Percentiles rank a stretch among this genome's conserved stretches.
Conservation (phyloP, 768 basidiomycete species). For the Suillus lakei region DNA sequence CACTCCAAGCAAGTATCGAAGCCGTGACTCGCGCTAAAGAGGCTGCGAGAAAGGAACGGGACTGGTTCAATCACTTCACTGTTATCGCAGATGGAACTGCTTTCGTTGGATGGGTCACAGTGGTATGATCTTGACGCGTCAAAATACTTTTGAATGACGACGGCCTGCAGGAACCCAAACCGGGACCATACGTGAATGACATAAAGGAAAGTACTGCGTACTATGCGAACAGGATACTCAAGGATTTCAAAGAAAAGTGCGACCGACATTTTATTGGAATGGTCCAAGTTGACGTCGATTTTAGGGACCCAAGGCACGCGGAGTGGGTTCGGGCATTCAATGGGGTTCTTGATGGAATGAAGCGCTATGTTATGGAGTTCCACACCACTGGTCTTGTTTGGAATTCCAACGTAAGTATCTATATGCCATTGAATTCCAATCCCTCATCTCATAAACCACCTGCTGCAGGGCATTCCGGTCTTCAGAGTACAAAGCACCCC, state of each 20-base stretch:
- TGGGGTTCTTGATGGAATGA: slow-evolving; percentile 74
- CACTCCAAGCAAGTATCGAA: slow-evolving; percentile 73
- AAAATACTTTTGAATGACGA: not conserved
- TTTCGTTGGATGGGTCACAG: slow-evolving; percentile 85
- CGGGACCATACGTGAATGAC: slow-evolving; percentile 78
- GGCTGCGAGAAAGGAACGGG: slow-evolving; percentile 74
- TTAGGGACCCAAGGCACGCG: slow-evolving; percentile 84
- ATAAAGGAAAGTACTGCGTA: slow-evolving; percentile 87
- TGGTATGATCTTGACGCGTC: slow-evolving; percentile 52
- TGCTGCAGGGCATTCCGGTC: slow-evolving; percentile 56
- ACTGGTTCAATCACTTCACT: slow-evolving; percentile 83
- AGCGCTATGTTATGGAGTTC: slow-evolving; percentile 82
- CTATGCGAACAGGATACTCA: slow-evolving; percentile 88
- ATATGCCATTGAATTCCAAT: slow-evolving; percentile 3
- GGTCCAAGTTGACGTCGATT: slow-evolving; percentile 13
- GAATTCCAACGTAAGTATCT: slow-evolving; percentile 73
- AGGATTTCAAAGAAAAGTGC: slow-evolving; percentile 92
- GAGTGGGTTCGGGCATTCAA: slow-evolving; percentile 86
- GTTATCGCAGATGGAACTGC: slow-evolving; percentile 83
- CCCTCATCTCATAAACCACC: not conserved
- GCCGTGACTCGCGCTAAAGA: slow-evolving; percentile 85
- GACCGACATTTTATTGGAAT: slow-evolving; percentile 30
- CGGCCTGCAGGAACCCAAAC: slow-evolving; percentile 64
- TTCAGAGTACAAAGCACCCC: slow-evolving; percentile 54
- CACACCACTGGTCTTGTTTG: slow-evolving; percentile 88